These are phyloP conservation scores for Alternaria brassicae DNA, from an alignment of 2,329 filamentous ascomycete genomes.

Conservation along the genomic window DNA sequence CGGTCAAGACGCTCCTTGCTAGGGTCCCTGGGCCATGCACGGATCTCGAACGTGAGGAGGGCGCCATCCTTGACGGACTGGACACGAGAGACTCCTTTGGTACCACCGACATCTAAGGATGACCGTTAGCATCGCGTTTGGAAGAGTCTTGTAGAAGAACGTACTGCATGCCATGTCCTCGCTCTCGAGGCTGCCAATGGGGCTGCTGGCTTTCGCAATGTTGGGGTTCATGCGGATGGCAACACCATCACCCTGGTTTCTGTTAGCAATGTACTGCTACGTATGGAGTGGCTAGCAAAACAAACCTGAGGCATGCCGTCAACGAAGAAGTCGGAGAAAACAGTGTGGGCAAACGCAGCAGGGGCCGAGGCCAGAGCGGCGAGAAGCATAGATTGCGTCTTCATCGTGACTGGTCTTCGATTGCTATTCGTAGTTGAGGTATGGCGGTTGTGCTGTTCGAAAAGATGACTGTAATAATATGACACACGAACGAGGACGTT, in stretches of 20 bases:
- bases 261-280: conserved; percentile 26
- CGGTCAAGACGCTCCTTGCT: conserved; percentile 64
- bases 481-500: conserved; percentile 31
- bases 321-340: conserved; percentile 47
- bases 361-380: conserved; percentile 44
- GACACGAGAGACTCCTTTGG: conserved; percentile 57
- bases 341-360: conserved; percentile 45
- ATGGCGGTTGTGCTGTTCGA: neutral
- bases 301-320: conserved; percentile 43
- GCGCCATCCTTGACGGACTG: conserved; percentile 59
- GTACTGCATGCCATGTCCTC: conserved; percentile 75
- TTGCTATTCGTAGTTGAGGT: conserved; percentile 3
- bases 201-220: conserved; percentile 61
- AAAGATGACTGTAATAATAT: conserved; percentile 24
- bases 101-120: conserved; percentile 56
- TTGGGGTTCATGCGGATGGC: conserved; percentile 72
- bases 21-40: conserved; percentile 64
- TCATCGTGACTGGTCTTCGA: conserved; percentile 35
- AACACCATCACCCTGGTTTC: conserved; percentile 69
- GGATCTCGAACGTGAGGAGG: conserved; percentile 71
- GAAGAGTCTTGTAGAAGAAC: conserved; percentile 27
- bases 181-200: conserved; percentile 64
- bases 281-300: neutral
- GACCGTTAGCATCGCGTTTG: conserved; percentile 17
- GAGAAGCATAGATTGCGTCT: conserved; percentile 44